Conservation (phyloP, 192 early-diverging fungal species). For the Fimicolochytrium jonesii region DNA sequence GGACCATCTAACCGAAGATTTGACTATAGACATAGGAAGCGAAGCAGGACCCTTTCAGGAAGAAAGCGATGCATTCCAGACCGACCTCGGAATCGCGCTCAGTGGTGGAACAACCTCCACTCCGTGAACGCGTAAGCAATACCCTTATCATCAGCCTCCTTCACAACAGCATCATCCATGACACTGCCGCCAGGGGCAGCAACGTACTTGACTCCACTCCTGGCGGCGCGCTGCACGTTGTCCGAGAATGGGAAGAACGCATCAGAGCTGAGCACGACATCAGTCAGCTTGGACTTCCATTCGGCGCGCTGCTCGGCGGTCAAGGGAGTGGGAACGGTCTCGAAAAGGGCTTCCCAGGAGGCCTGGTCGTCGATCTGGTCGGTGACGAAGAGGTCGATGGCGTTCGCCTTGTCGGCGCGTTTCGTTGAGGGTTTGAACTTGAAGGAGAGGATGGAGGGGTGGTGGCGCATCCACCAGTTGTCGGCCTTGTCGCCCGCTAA, state of each 20-base stretch:
- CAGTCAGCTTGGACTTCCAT: constrained; percentile 65
- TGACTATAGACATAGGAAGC: too few relatives aligned
- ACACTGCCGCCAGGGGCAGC: constrained; percentile 91
- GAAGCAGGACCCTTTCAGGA: too few relatives aligned
- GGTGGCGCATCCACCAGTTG: constrained; percentile 98
- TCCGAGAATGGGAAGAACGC: constrained; percentile 99
- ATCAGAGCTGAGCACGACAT: constrained; percentile 87
- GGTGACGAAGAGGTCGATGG: constrained; percentile 92
- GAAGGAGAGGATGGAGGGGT: constrained; percentile 88
- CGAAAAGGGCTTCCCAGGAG: constrained; percentile 80
- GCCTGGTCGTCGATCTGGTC: constrained; percentile 80
- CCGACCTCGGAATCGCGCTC: too few relatives aligned
- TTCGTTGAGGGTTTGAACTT: constrained; percentile 83
- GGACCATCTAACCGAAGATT: too few relatives aligned
- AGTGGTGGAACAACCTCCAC: constrained; percentile 96
- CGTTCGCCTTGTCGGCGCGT: constrained; percentile 94
- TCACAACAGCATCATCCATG: constrained; percentile 80
- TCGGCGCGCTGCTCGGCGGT: constrained; percentile 73
- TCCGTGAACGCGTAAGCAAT: constrained; percentile 86
- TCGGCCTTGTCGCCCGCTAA: constrained; percentile 99
- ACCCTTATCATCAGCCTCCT: constrained; percentile 71
- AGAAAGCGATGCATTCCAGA: too few relatives aligned
- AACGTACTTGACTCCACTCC: constrained; percentile 82
- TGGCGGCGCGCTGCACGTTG: constrained; percentile 81
- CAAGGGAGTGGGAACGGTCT: constrained; percentile 69